Evolutionary conservation across 176 grass and related monocot species (phyloP), one percentile per base, ranked within the genome.

Genomic region (Ensete glaucum): DNA sequence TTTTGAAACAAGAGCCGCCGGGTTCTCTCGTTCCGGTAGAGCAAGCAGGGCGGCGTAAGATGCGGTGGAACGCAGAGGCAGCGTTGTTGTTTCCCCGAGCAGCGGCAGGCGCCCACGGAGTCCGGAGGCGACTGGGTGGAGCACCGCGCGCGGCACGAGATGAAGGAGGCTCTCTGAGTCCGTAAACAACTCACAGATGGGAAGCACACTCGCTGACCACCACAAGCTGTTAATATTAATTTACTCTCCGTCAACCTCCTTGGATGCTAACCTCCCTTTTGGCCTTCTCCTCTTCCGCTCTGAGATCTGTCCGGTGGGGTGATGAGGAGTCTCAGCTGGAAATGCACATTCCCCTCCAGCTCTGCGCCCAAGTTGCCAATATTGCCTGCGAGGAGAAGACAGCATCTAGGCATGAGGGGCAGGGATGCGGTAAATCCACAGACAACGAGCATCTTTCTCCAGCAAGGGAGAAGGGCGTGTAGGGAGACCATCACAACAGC

Each of bases 61-160:
- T 27, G 72, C 53, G 72, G 23, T 74, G 53, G 17, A 34, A 74
- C 9, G 16, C 27, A 57, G 52, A 27, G 53, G 21, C 26, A 16
- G 9, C n/a, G 2, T 9, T 58, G 72, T 50, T 23, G 72, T 50
- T 23, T 58, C 52, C 52, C 53, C 9, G 22, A 15, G 72, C 21
- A 21, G 53, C 53, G 72, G 72, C 72, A 74, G 72, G n/a, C 53
- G 72, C 72, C 72, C 72, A 57, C 72, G 20, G 53, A 74, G n/a
- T 56, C 14, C 72, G 72, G 72, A 74, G 13, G 52, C 23, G 26
- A 74, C 54, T 27, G 72, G 72, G 22, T n/a, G 13, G 57, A 62
- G 20, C 57, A 62, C 17, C 57, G 57, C 17, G 52, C 15, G 71
- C 10, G 14, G 13, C 20, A 50, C 72, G 56, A 52, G 68, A 52